phyloP scores from a whole-genome alignment of 139 green algal species.

The Desmodesmus armatus region DNA sequence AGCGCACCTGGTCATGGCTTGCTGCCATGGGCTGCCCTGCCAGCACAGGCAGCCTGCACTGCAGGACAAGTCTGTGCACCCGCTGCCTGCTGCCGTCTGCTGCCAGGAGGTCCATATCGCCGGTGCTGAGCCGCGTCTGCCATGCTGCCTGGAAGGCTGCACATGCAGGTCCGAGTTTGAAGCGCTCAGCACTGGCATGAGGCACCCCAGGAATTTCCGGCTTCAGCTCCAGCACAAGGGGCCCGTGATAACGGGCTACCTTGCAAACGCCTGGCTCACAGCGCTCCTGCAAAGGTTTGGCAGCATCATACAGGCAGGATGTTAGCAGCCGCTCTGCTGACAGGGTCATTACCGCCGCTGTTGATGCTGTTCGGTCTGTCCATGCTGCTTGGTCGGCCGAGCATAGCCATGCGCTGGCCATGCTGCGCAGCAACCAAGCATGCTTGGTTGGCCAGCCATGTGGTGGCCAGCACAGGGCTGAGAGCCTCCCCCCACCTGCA shows the following conservation, averaged over 20 bases:
- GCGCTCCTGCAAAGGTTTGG: conserved; percentile 29
- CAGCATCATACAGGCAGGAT: not conserved
- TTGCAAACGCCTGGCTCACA: conserved; percentile 49
- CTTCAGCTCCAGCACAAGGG: conserved; percentile 46
- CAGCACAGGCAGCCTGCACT: conserved; percentile 47
- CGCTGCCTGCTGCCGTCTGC: conserved; percentile 35
- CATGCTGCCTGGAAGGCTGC: conserved; percentile 31
- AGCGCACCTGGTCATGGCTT: conserved; percentile 7
- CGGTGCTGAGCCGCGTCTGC: not conserved
- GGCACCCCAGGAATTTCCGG: conserved; percentile 17
- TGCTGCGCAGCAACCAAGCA: too few relatives aligned
- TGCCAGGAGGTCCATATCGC: conserved; percentile 24
- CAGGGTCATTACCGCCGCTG: too few relatives aligned
- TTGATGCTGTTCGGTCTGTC: not conserved
- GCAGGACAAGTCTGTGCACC: conserved; percentile 41
- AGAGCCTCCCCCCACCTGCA: too few relatives aligned
- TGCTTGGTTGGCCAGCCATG: too few relatives aligned
- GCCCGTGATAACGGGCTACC: conserved; percentile 44
- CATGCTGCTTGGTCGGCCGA: too few relatives aligned
- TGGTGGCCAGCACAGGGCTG: too few relatives aligned
- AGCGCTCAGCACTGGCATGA: conserved; percentile 11
- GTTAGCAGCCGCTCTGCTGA: not conserved
- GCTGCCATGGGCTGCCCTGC: not conserved
- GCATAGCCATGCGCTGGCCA: too few relatives aligned
- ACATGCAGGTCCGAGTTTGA: conserved; percentile 11